Evolutionary conservation across 139 green algal species (phyloP).

Genomic region (Picochlorum sp.): DNA sequence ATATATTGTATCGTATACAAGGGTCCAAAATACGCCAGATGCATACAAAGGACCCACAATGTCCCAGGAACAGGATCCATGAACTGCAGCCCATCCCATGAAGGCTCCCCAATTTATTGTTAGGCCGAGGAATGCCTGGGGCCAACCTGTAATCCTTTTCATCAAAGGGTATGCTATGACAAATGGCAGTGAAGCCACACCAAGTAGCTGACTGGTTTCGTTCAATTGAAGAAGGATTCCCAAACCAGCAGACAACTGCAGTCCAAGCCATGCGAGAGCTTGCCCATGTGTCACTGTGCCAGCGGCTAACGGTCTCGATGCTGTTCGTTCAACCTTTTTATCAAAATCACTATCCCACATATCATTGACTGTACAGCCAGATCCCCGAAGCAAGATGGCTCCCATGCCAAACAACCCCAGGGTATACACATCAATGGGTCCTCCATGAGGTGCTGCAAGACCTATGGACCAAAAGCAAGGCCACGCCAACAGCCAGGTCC

Average conservation of each 20-base stretch:
- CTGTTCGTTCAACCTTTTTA: conserved; percentile 62
- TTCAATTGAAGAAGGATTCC: conserved; percentile 93
- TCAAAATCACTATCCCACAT: conserved; percentile 87
- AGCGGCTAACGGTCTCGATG: conserved; percentile 56
- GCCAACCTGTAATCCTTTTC: conserved; percentile 91
- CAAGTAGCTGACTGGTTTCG: conserved; percentile 75
- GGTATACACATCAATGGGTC: conserved; percentile 59
- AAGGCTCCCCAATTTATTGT: conserved; percentile 98
- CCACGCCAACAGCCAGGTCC: conserved; percentile 85
- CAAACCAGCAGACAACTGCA: conserved; percentile 72
- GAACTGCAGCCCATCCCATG: conserved; percentile 80
- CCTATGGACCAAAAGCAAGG: conserved; percentile 92
- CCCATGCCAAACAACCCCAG: conserved; percentile 76
- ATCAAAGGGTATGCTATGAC: conserved; percentile 89
- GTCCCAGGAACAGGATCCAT: conserved; percentile 54
- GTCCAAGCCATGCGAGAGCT: conserved; percentile 64
- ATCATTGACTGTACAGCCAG: conserved; percentile 97
- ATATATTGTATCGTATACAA: conserved; percentile 99
- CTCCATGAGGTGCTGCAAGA: conserved; percentile 63
- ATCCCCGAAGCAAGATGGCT: conserved; percentile 71
- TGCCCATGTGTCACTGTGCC: conserved; percentile 39
- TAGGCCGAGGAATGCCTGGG: conserved; percentile 74
- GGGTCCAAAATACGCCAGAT: conserved; percentile 75
- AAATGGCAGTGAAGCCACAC: conserved; percentile 77
- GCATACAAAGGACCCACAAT: conserved; percentile 82